Evolutionary conservation across 2,329 filamentous ascomycete species (phyloP).

Genomic region (Decorospora gaudefroyi): DNA sequence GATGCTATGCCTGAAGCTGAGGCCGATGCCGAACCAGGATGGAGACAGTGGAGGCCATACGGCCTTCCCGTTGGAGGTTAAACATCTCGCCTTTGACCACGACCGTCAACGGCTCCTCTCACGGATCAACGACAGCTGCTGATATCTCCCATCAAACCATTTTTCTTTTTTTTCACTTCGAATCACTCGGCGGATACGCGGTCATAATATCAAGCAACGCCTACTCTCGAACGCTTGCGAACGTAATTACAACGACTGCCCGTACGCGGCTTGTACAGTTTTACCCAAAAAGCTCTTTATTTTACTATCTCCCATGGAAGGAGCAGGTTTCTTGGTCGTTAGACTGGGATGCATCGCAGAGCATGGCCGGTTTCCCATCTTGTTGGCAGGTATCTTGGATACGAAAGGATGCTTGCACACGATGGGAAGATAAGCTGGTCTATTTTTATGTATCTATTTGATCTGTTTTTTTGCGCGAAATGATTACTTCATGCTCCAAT

Average conservation of each 20-base stretch:
- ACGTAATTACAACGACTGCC: not conserved
- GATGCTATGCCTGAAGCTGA: conserved; percentile 15
- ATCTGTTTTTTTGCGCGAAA: not conserved
- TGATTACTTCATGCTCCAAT: not conserved
- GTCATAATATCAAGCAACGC: not conserved
- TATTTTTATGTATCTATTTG: conserved; percentile 11
- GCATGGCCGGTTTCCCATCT: conserved; percentile 10
- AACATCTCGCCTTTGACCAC: too few relatives aligned
- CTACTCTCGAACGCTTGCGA: not conserved
- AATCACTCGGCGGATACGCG: conserved; percentile 3
- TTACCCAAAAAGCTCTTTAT: conserved; percentile 8
- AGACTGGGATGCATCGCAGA: conserved; percentile 2
- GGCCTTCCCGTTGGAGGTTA: conserved; percentile 7
- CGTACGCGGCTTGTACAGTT: conserved; percentile 8
- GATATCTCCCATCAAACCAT: not conserved
- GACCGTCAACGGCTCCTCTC: not conserved
- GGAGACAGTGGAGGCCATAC: not conserved
- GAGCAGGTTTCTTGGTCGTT: not conserved
- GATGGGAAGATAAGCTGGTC: conserved; percentile 8
- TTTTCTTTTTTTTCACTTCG: conserved; percentile 2
- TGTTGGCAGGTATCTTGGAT: conserved; percentile 2
- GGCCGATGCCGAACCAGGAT: conserved; percentile 32
- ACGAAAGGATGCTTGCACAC: conserved; percentile 3
- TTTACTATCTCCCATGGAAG: not conserved
- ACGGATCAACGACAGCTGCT: not conserved